Evolutionary conservation across 805 yeast species (phyloP).

Genomic region (Ogataea paraovalis): DNA sequence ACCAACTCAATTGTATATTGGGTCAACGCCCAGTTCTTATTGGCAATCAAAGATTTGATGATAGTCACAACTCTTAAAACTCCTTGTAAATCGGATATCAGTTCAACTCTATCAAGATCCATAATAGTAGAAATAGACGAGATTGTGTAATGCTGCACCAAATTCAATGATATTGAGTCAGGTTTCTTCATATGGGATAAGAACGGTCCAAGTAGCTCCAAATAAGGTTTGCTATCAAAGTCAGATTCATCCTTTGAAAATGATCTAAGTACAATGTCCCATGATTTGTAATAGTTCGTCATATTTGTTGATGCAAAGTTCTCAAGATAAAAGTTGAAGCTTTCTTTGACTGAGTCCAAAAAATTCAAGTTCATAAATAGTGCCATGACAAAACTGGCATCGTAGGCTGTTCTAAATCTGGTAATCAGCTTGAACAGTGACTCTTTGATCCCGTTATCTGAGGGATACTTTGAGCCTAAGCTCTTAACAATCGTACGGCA

Average conservation of each 20-base stretch:
- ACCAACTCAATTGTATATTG: constrained; percentile 65
- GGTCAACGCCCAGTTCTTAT: constrained; percentile 52
- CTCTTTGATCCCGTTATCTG: constrained; percentile 4
- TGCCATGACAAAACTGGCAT: constrained; percentile 19
- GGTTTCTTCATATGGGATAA: constrained; percentile 5
- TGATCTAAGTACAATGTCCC: constrained; percentile 9
- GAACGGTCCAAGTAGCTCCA: constrained; percentile 7
- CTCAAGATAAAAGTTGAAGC: constrained; percentile 8
- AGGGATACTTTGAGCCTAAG: constrained; percentile 4
- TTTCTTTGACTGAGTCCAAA: not conserved
- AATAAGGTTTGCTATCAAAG: not conserved
- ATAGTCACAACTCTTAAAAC: constrained; percentile 22
- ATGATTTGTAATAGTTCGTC: constrained; percentile 3
- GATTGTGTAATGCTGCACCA: constrained; percentile 23
- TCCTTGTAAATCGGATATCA: constrained; percentile 2
- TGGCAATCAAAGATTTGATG: constrained; percentile 42
- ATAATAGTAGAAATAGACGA: constrained; percentile 30
- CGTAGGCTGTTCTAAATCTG: constrained; percentile 6
- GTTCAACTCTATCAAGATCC: not conserved
- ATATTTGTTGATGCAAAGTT: constrained; percentile 2
- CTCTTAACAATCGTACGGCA: constrained; percentile 10
- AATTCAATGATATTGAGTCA: not conserved
- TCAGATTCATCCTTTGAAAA: not conserved
- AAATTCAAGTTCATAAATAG: constrained; percentile 17
- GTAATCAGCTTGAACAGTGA: constrained; percentile 17